Conservation (phyloP, 73 alveolate genomes). For the Paramecium primaurelia region DNA sequence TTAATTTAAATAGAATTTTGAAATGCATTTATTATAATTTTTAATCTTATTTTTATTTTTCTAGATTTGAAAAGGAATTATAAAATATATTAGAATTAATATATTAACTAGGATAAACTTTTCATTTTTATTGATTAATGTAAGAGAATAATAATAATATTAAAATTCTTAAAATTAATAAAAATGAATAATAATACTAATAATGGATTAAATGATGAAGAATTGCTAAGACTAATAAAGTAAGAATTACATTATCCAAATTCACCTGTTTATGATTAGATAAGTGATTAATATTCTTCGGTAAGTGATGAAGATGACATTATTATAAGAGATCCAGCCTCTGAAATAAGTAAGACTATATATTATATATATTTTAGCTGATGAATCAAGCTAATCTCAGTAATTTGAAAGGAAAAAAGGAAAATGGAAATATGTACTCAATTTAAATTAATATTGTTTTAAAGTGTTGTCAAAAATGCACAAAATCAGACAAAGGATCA, state of each 20-base stretch:
- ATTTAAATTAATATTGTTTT: neutral
- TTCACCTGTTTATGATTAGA: neutral
- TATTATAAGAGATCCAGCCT: neutral
- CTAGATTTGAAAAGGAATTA: too few species aligned
- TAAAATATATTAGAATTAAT: too few species aligned
- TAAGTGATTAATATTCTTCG: neutral
- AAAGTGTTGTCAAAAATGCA: constrained; percentile 29
- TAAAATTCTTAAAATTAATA: neutral
- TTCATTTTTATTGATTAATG: neutral
- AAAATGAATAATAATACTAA: neutral
- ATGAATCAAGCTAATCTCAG: constrained; percentile 14
- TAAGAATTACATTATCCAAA: neutral
- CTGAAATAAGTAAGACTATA: neutral
- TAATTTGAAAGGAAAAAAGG: neutral
- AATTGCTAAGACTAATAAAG: neutral
- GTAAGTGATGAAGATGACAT: neutral
- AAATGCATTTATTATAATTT: too few species aligned
- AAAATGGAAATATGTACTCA: constrained; percentile 39
- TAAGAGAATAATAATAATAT: too few species aligned
- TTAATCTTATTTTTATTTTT: too few species aligned
- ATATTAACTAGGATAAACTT: too few species aligned
- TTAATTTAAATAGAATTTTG: too few species aligned
- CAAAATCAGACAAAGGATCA: constrained; percentile 37
- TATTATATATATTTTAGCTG: neutral
- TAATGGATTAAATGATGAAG: neutral